These are phyloP conservation scores for Boeremia lycopersici DNA, from an alignment of 2,329 filamentous ascomycete species.

Conservation along the genomic window DNA sequence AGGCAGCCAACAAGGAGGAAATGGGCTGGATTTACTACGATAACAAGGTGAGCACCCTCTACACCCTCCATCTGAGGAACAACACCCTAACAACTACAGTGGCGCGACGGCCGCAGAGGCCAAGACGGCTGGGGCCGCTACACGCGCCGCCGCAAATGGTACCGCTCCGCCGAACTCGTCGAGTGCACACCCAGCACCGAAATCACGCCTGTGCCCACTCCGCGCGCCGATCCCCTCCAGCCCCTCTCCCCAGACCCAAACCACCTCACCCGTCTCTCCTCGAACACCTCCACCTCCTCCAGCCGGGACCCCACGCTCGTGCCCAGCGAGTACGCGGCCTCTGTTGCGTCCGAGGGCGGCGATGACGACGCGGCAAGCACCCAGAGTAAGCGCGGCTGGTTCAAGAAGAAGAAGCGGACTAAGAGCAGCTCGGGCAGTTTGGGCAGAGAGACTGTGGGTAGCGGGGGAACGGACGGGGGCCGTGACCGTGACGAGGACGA, in stretches of 20 bases:
- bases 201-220: slow-evolving; percentile 52
- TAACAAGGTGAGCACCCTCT: slow-evolving; percentile 71
- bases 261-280: slow-evolving; percentile 29
- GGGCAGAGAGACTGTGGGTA: slow-evolving; percentile 37
- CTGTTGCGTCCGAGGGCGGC: slow-evolving; percentile 28
- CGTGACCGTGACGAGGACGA: slow-evolving; percentile 51
- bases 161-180: slow-evolving; percentile 91
- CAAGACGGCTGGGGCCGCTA: slow-evolving; percentile 93
- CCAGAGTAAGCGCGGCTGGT: slow-evolving; percentile 44
- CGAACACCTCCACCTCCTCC: slow-evolving; percentile 34
- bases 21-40: slow-evolving; percentile 98
- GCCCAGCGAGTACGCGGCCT: slow-evolving; percentile 35
- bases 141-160: slow-evolving; percentile 93
- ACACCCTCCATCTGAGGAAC: neutral
- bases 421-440: slow-evolving; percentile 39
- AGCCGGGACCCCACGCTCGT: slow-evolving; percentile 30
- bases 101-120: slow-evolving; percentile 84
- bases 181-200: slow-evolving; percentile 64
- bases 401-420: slow-evolving; percentile 40
- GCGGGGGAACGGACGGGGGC: slow-evolving; percentile 35
- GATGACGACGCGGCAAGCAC: slow-evolving; percentile 42
- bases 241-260: slow-evolving; percentile 32
- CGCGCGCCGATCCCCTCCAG: slow-evolving; percentile 40
- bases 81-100: slow-evolving; percentile 58
- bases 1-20: slow-evolving; percentile 46